A percentile compares a stretch with the other conserved stretches of the same genome.
Evolutionary conservation across 805 yeast species (phyloP).

Genomic region (Nakazawaea anatomiae): DNA sequence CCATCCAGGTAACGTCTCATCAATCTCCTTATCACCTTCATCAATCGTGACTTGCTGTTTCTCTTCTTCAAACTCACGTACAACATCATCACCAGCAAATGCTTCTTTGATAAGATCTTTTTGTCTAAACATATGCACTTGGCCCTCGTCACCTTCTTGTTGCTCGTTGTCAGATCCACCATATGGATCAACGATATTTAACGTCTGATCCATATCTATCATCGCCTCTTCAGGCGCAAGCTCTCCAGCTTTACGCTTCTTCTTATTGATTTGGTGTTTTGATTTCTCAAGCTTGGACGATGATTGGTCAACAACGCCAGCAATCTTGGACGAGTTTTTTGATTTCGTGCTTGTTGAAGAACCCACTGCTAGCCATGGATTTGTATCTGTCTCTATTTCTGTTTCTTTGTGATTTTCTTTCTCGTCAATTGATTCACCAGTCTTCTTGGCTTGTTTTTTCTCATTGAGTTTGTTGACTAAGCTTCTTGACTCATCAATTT

Average conservation of each 20-base stretch:
- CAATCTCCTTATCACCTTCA: conserved; percentile 86
- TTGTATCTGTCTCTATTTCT: conserved; percentile 21
- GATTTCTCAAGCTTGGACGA: conserved; percentile 46
- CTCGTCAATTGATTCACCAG: background rate
- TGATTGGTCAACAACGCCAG: conserved; percentile 36
- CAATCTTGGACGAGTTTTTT: conserved; percentile 40
- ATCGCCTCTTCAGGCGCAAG: conserved; percentile 27
- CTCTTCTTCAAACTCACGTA: conserved; percentile 71
- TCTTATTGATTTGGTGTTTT: conserved; percentile 36
- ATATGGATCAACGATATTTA: conserved; percentile 45
- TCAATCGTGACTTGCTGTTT: conserved; percentile 60
- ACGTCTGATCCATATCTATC: conserved; percentile 48
- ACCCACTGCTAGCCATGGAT: conserved; percentile 45
- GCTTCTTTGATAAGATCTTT: conserved; percentile 83
- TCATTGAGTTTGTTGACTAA: conserved; percentile 33
- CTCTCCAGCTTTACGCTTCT: conserved; percentile 27
- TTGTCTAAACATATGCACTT: conserved; percentile 61
- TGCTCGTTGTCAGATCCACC: conserved; percentile 32
- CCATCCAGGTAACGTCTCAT: conserved; percentile 92
- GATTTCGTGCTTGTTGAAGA: conserved; percentile 17
- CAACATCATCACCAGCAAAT: conserved; percentile 96
- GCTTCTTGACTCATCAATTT: conserved; percentile 43
- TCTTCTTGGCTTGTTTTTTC: conserved; percentile 5
- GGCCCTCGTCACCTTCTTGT: conserved; percentile 32
- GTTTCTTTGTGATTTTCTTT: background rate